These are phyloP conservation scores for Ganoderma boninense DNA, from an alignment of 1,284 basidiomycete genomes.

Conservation along the genomic window DNA sequence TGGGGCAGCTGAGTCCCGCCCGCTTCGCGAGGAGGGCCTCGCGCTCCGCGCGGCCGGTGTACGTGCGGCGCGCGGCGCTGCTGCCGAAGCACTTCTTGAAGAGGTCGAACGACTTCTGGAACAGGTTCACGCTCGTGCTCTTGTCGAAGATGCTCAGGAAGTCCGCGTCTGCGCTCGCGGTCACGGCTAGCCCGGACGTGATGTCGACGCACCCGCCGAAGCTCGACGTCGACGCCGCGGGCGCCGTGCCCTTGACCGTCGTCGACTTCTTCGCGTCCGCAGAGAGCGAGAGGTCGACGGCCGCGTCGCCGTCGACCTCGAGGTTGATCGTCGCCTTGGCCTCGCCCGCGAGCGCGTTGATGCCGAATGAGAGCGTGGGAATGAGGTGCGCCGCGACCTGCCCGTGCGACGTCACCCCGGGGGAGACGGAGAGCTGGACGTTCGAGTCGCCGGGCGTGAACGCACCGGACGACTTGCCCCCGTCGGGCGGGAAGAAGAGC, in stretches of 20 bases:
- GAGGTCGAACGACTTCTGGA: conserved; percentile 39
- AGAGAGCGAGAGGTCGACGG: conserved; percentile 46
- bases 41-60: conserved; percentile 25
- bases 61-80: conserved; percentile 25
- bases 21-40: conserved; percentile 22
- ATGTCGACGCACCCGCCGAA: conserved; percentile 41
- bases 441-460: conserved; percentile 39
- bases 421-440: conserved; percentile 50
- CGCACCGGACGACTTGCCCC: conserved; percentile 15
- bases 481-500: conserved; percentile 52
- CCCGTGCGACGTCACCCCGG: conserved; percentile 49
- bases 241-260: not conserved
- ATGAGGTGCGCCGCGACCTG: conserved; percentile 57
- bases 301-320: conserved; percentile 51
- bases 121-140: conserved; percentile 35
- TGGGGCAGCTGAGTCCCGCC: conserved; percentile 20
- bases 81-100: conserved; percentile 41
- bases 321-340: conserved; percentile 52
- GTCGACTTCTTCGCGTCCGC: conserved; percentile 21
- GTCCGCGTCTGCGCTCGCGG: conserved; percentile 38
- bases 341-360: conserved; percentile 48
- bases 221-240: conserved; percentile 8
- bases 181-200: conserved; percentile 36
- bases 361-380: conserved; percentile 54
- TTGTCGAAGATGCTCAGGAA: conserved; percentile 42